Base-by-base conservation (phyloP, 2,329 filamentous ascomycete genomes). In the Aureobasidium sp. region DNA sequence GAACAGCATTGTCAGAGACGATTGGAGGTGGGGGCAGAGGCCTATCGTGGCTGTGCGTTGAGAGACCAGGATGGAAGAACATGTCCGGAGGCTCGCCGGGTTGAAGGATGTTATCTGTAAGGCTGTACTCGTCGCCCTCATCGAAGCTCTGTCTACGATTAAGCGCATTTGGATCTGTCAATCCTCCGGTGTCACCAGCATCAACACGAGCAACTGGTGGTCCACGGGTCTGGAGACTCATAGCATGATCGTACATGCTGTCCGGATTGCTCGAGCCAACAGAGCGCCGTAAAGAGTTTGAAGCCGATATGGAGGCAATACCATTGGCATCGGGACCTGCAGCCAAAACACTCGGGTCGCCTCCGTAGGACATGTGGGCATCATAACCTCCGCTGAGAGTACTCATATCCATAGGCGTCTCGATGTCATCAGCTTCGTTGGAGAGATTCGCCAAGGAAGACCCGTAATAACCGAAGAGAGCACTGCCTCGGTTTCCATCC, bases 141-240 rank as follows among this genome's bases (percentile, higher is more conserved):
- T 97, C 93, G 68, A 94, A 97, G 75, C 91, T 97, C 69, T 91
- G 80, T 64, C 91, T 84, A 66, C 91, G 78, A 47, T 73, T 74
- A 64, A 77, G 83, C 7, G 80, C 80, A 55, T 81, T 85, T 2
- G 92, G 91, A 63, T 89, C 84, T 65, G 91, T 86, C 31, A 97
- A 76, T 1, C 94, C 94, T 44, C 93, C 94, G n/a, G 91, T 97
- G 8, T 90, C 92, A 55, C 85, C 89, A 51, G 90, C 91, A 73
- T 97, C 93, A 56, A 96, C 88, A 60, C 89, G 84, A 6, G 88
- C 90, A 61, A 86, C 81, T 15, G 73, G 79, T 61, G 81, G 78
- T 29, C 78, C 76, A 67, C 87, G 87, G 4, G 84, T 82, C 68
- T 84, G 82, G 2, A 79, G 75, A 63, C 84, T 79, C 61, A 66